Base-by-base conservation (phyloP, 352 stramenopile genomes). In the Vaucheria bursata region DNA sequence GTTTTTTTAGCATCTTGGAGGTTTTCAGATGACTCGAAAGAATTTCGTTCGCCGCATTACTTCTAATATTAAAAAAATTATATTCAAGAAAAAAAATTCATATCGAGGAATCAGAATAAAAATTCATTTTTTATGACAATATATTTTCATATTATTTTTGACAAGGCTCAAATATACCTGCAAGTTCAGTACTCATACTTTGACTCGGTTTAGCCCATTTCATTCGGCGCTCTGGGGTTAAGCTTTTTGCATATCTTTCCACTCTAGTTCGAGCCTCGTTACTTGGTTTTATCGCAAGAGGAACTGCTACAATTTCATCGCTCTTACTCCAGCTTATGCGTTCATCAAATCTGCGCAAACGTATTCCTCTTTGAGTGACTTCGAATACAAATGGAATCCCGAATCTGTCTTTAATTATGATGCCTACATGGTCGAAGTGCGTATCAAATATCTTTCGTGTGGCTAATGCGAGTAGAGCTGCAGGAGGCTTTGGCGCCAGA, bases 291-390 rank as follows among this genome's bases (percentile, higher is more conserved):
- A 73, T 37, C 45, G 59, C 52, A 8, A 79, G 40, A 1, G 74
- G 74, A 3, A 79, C 12, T 45, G 73, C 35, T 50, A 79, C 31
- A 18, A 79, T 79, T 50, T 79, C 74, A 53, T 74, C 67, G 67
- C 74, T 75, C 53, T 53, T 72, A 0, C 64, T 75, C 34, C 75
- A 68, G 39, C 73, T 65, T 45, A 80, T 38, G 29, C 75, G 65
- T 52, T 80, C 75, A 31, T 80, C 75, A 36, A 79, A 80, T 4
- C 75, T 67, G 49, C 75, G 31, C 29, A 80, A 59, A 52, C 74
- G 73, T 2, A 80, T 40, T 25, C 75, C 75, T 34, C 50, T 50
- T n/a, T 80, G 74, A 8, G 75, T 80, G 8, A 76, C 75, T 52
- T 80, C 75, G 1, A 68, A 50, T 32, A 80, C 75, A 52, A 73